These are phyloP conservation scores for Coemansia sp. DNA, from an alignment of 192 early-diverging fungal species.

Conservation along the genomic window DNA sequence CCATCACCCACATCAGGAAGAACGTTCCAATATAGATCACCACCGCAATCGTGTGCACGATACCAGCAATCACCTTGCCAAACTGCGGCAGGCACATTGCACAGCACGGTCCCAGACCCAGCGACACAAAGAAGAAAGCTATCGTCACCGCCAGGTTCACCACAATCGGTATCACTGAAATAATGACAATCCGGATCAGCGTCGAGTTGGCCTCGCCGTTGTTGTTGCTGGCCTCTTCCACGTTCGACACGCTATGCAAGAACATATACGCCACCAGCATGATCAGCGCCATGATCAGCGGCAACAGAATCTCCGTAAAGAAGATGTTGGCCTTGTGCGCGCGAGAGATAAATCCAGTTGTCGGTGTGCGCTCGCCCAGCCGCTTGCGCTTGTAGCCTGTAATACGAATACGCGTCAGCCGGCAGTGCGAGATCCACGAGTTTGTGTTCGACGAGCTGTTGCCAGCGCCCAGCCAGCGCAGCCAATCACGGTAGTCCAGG, in stretches of 20 bases:
- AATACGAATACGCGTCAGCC: conserved; percentile 67
- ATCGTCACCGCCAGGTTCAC: conserved; percentile 68
- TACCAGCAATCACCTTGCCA: conserved; percentile 68
- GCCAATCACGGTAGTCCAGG: conserved; percentile 76
- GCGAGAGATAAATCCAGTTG: conserved; percentile 64
- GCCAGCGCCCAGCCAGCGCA: conserved; percentile 81
- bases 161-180: conserved; percentile 69
- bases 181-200: conserved; percentile 61
- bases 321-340: conserved; percentile 70
- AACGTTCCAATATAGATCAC: conserved; percentile 63
- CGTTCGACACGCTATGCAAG: conserved; percentile 63
- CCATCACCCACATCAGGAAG: conserved; percentile 65
- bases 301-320: conserved; percentile 69
- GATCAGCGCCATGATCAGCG: conserved; percentile 62
- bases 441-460: conserved; percentile 72
- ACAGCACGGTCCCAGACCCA: conserved; percentile 63
- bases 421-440: conserved; percentile 80
- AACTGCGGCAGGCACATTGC: conserved; percentile 68
- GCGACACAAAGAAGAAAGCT: conserved; percentile 64
- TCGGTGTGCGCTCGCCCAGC: conserved; percentile 63
- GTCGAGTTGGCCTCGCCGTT: conserved; percentile 44
- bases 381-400: conserved; percentile 79
- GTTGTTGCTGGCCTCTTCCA: conserved; percentile 28
- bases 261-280: conserved; percentile 68
- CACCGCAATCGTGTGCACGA: conserved; percentile 65